phyloP scores from a whole-genome alignment of 306 rosid genomes.

The Abrus pulchellus region DNA sequence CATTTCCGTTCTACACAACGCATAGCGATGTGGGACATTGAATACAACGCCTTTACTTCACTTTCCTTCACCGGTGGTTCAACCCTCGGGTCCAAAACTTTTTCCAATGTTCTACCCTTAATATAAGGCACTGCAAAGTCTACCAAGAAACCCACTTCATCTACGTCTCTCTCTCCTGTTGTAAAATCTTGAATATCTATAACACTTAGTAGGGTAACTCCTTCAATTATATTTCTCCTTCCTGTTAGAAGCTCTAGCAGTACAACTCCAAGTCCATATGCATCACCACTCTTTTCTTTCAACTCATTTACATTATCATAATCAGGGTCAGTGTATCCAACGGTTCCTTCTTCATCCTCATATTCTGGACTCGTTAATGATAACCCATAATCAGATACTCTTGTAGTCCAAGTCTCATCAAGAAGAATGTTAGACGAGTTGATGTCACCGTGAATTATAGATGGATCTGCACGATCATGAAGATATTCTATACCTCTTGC shows the following conservation, averaged over 20 bases:
- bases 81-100: slow-evolving; percentile 74
- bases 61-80: slow-evolving; percentile 62
- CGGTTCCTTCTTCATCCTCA: slow-evolving; percentile 72
- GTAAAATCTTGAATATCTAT: too few species aligned
- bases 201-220: slow-evolving; percentile 64
- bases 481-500: slow-evolving; percentile 94
- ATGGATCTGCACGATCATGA: slow-evolving; percentile 91
- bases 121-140: slow-evolving; percentile 86
- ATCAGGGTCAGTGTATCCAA: slow-evolving; percentile 97
- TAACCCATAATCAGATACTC: slow-evolving; percentile 93
- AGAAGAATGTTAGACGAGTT: slow-evolving; percentile 89
- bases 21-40: slow-evolving; percentile 78
- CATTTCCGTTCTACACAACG: slow-evolving; percentile 92
- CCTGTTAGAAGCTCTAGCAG: slow-evolving; percentile 90
- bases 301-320: slow-evolving; percentile 85
- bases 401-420: slow-evolving; percentile 74
- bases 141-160: slow-evolving; percentile 43
- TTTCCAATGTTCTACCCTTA: slow-evolving; percentile 70
- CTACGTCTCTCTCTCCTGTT: too few species aligned
- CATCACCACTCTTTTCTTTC: slow-evolving; percentile 85
- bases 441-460: slow-evolving; percentile 90
- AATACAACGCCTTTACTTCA: slow-evolving; percentile 84
- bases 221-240: slow-evolving; percentile 71
- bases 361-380: slow-evolving; percentile 81
- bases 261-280: slow-evolving; percentile 90